Evolutionary conservation across 2,329 filamentous ascomycete species (phyloP).

Genomic region (Alternaria arbusti): DNA sequence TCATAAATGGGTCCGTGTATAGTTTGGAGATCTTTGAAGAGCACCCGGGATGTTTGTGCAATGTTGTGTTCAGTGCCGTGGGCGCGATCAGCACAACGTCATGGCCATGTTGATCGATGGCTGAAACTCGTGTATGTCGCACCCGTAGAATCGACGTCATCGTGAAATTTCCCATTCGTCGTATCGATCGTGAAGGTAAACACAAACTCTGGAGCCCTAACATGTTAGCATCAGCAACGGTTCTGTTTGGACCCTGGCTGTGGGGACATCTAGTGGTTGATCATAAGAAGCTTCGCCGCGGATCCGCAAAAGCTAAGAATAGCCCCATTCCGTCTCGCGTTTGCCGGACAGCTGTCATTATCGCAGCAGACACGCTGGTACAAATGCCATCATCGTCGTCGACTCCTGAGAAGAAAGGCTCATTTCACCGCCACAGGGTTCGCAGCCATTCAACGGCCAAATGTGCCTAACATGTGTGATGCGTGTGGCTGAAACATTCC

Average conservation of each 20-base stretch:
- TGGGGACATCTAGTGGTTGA: constrained; percentile 7
- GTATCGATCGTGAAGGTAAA: background rate
- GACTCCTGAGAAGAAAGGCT: background rate
- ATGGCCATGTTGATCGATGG: background rate
- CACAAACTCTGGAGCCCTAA: background rate
- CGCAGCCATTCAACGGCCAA: constrained; percentile 7
- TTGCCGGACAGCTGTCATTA: background rate
- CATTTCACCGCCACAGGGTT: constrained; percentile 3
- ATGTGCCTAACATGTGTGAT: background rate
- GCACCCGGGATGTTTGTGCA: background rate
- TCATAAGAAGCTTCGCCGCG: constrained; percentile 2
- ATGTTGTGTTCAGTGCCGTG: background rate
- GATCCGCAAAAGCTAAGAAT: constrained; percentile 9
- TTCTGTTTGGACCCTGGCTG: constrained; percentile 5
- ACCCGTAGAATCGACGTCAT: background rate
- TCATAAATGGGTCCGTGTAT: background rate
- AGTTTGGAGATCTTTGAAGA: background rate
- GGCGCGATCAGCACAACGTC: background rate
- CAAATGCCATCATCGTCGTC: background rate
- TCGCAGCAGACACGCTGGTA: background rate
- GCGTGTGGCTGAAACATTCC: constrained; percentile 6
- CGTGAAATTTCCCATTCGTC: background rate
- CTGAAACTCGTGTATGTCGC: background rate
- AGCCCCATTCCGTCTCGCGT: background rate
- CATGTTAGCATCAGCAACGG: background rate